phyloP scores from a whole-genome alignment of 805 yeast genomes.

The Saccharomycopsis sp. region DNA sequence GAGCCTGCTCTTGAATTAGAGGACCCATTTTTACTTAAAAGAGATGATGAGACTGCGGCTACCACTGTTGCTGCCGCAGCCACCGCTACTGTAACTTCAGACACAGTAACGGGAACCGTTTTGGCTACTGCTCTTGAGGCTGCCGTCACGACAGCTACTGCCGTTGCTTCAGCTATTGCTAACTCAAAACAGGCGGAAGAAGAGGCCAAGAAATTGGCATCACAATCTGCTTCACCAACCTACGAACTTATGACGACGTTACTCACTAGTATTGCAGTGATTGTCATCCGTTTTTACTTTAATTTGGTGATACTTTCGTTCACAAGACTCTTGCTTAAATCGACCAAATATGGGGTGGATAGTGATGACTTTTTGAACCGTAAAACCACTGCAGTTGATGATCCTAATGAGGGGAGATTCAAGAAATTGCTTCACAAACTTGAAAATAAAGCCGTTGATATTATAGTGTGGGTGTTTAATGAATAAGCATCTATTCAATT shows the following conservation, averaged over 20 bases:
- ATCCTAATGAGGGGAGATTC: neutral
- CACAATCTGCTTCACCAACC: conserved; percentile 58
- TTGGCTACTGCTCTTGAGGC: neutral
- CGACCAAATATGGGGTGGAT: conserved; percentile 36
- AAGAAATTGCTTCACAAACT: conserved; percentile 9
- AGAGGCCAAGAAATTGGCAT: conserved; percentile 25
- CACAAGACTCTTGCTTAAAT: conserved; percentile 47
- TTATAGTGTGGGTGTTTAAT: conserved; percentile 13
- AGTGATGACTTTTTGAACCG: conserved; percentile 21
- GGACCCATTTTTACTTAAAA: neutral
- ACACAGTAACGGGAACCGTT: neutral
- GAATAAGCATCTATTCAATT: conserved; percentile 8
- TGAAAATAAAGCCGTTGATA: conserved; percentile 11
- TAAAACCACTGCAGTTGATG: neutral
- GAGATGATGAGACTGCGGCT: neutral
- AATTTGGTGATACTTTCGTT: conserved; percentile 53
- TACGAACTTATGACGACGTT: conserved; percentile 55
- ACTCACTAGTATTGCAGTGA: conserved; percentile 41
- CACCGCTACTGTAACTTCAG: no score
- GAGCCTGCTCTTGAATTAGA: conserved; percentile 28
- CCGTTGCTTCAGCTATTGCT: conserved; percentile 11
- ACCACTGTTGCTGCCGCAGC: neutral
- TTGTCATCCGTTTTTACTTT: conserved; percentile 51
- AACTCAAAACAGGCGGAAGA: conserved; percentile 3
- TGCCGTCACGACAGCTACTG: neutral